Percentiles rank a stretch among this genome's conserved stretches.
Evolutionary conservation across 192 early-diverging fungal genomes (phyloP).

Genomic region (Coemansia sp.): DNA sequence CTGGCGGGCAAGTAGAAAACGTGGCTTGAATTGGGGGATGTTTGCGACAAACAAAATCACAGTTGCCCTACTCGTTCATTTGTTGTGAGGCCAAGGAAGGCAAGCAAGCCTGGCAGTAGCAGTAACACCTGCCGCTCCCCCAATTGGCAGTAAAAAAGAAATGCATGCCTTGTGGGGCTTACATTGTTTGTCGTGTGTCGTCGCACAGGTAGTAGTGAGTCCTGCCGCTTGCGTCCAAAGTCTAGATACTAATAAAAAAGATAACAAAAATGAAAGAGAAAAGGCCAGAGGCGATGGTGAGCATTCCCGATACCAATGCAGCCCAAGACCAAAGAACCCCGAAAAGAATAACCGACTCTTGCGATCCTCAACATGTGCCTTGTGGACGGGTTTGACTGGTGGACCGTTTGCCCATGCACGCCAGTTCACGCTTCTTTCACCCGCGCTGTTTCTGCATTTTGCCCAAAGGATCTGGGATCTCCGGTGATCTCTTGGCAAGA

Average conservation of each 20-base stretch:
- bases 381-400: neutral
- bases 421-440: neutral
- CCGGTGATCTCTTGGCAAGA: neutral
- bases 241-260: neutral
- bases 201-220: neutral
- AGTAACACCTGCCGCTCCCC: neutral
- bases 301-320: too few relatives aligned
- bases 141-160: neutral
- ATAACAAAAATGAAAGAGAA: neutral
- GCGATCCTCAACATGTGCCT: neutral
- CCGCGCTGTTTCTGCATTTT: neutral
- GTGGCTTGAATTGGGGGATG: slow-evolving; percentile 22
- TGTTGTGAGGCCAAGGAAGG: too few relatives aligned
- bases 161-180: neutral
- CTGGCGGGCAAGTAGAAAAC: slow-evolving; percentile 14
- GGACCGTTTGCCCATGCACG: neutral
- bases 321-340: neutral
- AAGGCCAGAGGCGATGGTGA: too few relatives aligned
- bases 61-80: neutral
- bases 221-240: neutral
- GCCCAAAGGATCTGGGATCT: neutral
- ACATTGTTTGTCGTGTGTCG: neutral
- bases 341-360: neutral
- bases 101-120: neutral
- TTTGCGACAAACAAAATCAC: neutral